Evolutionary conservation across 345 rosid species (phyloP).

Genomic region (Sonneratia alba): DNA sequence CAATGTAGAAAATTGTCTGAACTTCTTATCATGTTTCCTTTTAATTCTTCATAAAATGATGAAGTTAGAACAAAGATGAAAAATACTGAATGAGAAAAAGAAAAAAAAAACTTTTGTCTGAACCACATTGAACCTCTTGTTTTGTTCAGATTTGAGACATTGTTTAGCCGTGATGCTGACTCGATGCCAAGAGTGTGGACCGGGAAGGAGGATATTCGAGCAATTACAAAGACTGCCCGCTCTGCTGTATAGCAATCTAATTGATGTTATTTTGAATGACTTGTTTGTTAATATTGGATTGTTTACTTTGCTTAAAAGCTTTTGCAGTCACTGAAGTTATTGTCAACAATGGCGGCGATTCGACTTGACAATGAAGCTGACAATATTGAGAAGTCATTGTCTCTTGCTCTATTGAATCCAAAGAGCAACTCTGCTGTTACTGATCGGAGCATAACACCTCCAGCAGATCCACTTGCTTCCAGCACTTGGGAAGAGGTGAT

Average conservation of each 20-base stretch:
- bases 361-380: conserved; percentile 73
- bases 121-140: not conserved
- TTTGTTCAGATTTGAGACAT: conserved; percentile 60
- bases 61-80: not conserved
- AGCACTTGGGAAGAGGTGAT: conserved; percentile 92
- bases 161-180: conserved; percentile 90
- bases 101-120: not conserved
- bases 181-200: conserved; percentile 99
- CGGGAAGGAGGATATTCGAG: conserved; percentile 94
- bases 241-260: conserved; percentile 47
- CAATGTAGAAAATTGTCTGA: not conserved
- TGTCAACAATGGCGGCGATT: conserved; percentile 75
- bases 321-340: conserved; percentile 78
- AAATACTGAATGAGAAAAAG: not conserved
- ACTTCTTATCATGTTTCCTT: not conserved
- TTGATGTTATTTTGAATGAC: not conserved
- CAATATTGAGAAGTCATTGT: conserved; percentile 55
- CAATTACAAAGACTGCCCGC: conserved; percentile 85
- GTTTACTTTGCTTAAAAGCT: not conserved
- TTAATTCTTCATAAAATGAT: not conserved
- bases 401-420: conserved; percentile 48
- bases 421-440: conserved; percentile 25
- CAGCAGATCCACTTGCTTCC: conserved; percentile 72
- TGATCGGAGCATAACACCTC: conserved; percentile 43
- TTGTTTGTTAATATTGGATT: not conserved